Evolutionary conservation across 2,329 filamentous ascomycete species (phyloP).

Genomic region (Sporothrix sp.): DNA sequence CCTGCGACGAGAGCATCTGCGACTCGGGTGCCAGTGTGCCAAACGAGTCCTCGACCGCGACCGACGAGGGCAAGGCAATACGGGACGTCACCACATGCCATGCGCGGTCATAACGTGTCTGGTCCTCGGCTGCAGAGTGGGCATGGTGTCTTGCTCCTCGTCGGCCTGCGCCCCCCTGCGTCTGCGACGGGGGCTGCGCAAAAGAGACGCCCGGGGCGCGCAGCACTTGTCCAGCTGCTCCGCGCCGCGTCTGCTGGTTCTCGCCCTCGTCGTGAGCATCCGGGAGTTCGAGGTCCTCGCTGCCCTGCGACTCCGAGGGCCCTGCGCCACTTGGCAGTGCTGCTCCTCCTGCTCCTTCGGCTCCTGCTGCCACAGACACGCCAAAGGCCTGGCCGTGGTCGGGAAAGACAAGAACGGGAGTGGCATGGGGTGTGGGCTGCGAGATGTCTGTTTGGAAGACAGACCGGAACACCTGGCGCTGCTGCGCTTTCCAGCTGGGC

Average conservation of each 20-base stretch:
- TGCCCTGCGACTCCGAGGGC: constrained; percentile 9
- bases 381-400: constrained; percentile 39
- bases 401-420: constrained; percentile 29
- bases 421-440: constrained; percentile 38
- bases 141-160: neutral
- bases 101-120: constrained; percentile 49
- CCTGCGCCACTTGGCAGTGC: neutral
- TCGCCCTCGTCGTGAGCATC: constrained; percentile 19
- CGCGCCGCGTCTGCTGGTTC: constrained; percentile 32
- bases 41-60: constrained; percentile 45
- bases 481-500: constrained; percentile 38
- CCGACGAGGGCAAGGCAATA: constrained; percentile 47
- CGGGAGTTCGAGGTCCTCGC: constrained; percentile 15
- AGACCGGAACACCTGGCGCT: constrained; percentile 42
- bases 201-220: constrained; percentile 3
- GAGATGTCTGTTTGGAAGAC: constrained; percentile 45
- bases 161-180: neutral
- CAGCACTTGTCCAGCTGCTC: neutral
- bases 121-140: constrained; percentile 32
- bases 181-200: neutral
- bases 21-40: constrained; percentile 36
- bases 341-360: neutral
- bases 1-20: constrained; percentile 26
- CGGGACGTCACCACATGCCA: constrained; percentile 53
- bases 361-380: constrained; percentile 21